Evolutionary conservation across 1,284 basidiomycete species (phyloP).

Genomic region (Exsudoporus floridanus): DNA sequence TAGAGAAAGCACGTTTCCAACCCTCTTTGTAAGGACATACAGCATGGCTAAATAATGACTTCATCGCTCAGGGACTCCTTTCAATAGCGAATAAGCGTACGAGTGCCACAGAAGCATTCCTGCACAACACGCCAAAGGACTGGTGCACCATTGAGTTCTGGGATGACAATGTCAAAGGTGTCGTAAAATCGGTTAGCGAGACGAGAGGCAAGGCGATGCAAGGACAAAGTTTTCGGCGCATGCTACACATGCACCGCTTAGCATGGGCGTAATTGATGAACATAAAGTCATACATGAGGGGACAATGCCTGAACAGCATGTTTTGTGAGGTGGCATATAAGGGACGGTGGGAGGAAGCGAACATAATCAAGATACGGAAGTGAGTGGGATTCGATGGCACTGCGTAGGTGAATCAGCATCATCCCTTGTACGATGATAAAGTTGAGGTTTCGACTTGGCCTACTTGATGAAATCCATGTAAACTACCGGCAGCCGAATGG

Average conservation of each 20-base stretch:
- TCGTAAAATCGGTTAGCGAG: constrained; percentile 57
- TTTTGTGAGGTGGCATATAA: constrained; percentile 71
- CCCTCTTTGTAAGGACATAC: constrained; percentile 60
- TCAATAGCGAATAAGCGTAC: constrained; percentile 49
- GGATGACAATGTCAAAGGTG: constrained; percentile 62
- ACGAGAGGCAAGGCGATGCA: constrained; percentile 65
- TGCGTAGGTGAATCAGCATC: constrained; percentile 31
- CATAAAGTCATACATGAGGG: constrained; percentile 50
- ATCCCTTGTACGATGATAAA: neutral
- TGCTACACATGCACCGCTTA: constrained; percentile 43
- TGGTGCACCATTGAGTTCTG: constrained; percentile 77
- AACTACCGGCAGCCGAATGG: constrained; percentile 70
- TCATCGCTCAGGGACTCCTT: constrained; percentile 5
- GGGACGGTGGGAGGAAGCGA: constrained; percentile 59
- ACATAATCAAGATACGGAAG: constrained; percentile 83
- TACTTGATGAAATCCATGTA: constrained; percentile 75
- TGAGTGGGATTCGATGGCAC: constrained; percentile 68
- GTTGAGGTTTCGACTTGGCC: constrained; percentile 25
- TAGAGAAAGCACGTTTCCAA: constrained; percentile 58
- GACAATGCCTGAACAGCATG: constrained; percentile 64
- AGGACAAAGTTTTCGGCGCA: constrained; percentile 54
- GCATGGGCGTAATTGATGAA: constrained; percentile 12
- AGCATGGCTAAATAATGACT: constrained; percentile 49
- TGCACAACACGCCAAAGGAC: constrained; percentile 77
- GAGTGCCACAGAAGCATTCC: constrained; percentile 68